phyloP scores from a whole-genome alignment of 2,329 filamentous ascomycete species.

The Talaromyces sp. region DNA sequence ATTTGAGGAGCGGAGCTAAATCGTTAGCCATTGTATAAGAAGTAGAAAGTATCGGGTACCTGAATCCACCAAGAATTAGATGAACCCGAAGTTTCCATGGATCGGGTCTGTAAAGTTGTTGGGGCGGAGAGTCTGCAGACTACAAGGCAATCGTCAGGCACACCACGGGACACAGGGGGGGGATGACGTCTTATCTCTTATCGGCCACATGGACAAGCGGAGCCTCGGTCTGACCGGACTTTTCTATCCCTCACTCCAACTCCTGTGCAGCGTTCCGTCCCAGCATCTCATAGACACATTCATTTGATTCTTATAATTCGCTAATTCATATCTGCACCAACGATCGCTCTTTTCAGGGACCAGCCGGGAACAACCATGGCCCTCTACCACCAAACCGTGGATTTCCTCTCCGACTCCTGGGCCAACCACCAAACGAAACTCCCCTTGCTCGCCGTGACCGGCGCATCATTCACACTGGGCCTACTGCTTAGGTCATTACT shows the following conservation, averaged over 20 bases:
- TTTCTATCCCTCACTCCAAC: background rate
- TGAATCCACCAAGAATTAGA: too few relatives aligned
- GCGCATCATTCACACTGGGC: conserved; percentile 39
- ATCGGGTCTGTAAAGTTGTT: too few relatives aligned
- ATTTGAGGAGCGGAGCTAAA: too few relatives aligned
- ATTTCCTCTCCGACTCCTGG: conserved; percentile 37
- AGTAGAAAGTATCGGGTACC: too few relatives aligned
- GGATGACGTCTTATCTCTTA: conserved; percentile 1
- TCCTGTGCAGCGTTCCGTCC: background rate
- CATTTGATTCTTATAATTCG: background rate
- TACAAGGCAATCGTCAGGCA: too few relatives aligned
- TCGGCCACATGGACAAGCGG: background rate
- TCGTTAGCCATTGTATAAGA: too few relatives aligned
- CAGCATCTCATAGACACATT: background rate
- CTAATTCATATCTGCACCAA: background rate
- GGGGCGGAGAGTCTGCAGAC: too few relatives aligned
- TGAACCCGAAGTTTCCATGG: too few relatives aligned
- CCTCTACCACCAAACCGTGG: conserved; percentile 38
- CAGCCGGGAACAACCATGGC: conserved; percentile 28
- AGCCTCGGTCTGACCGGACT: background rate
- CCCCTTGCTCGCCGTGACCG: conserved; percentile 38
- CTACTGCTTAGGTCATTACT: conserved; percentile 35
- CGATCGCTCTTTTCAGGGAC: background rate
- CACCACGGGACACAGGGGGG: background rate
- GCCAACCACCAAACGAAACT: conserved; percentile 33